Percentiles rank a stretch among this genome's conserved stretches.
Conservation (phyloP, 768 basidiomycete species). For the Tylopilus vinaceipallidus region DNA sequence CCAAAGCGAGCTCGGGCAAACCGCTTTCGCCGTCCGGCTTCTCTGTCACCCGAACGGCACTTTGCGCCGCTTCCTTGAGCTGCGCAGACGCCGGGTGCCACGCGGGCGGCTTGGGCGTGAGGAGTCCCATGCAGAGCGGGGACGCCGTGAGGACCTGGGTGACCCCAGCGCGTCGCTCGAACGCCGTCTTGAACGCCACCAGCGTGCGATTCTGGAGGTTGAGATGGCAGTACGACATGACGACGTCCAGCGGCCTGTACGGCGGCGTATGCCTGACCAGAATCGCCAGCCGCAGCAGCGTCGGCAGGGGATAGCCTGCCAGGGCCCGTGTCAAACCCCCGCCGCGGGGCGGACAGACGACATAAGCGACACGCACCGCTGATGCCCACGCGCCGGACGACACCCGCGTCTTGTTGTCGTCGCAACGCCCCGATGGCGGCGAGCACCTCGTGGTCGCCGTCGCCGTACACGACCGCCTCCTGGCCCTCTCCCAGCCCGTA, state of each 20-base stretch:
- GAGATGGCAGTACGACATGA: slow-evolving; percentile 82
- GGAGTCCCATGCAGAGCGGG: slow-evolving; percentile 81
- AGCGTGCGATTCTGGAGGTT: slow-evolving; percentile 70
- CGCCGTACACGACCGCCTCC: slow-evolving; percentile 56
- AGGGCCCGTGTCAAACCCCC: too few species aligned
- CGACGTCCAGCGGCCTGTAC: slow-evolving; percentile 69
- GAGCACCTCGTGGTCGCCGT: slow-evolving; percentile 71
- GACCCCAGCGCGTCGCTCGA: slow-evolving; percentile 63
- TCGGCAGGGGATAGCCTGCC: slow-evolving; percentile 76
- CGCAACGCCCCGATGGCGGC: slow-evolving; percentile 65
- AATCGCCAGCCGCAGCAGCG: slow-evolving; percentile 78
- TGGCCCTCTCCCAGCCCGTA: slow-evolving; percentile 67
- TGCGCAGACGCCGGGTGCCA: slow-evolving; percentile 78
- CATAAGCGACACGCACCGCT: slow-evolving; percentile 47
- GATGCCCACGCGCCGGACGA: slow-evolving; percentile 74
- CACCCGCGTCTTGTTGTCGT: slow-evolving; percentile 68
- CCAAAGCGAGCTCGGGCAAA: slow-evolving; percentile 67
- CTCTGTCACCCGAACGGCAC: slow-evolving; percentile 33
- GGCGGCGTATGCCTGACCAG: slow-evolving; percentile 66
- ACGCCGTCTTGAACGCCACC: slow-evolving; percentile 50
- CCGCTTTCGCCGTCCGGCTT: slow-evolving; percentile 39
- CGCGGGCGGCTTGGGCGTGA: slow-evolving; percentile 51
- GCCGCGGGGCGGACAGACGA: background rate
- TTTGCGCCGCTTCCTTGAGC: slow-evolving; percentile 42
- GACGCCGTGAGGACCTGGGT: slow-evolving; percentile 73